Evolutionary conservation across 768 basidiomycete genomes (phyloP).

Genomic region (Coprinopsis marcescibilis): DNA sequence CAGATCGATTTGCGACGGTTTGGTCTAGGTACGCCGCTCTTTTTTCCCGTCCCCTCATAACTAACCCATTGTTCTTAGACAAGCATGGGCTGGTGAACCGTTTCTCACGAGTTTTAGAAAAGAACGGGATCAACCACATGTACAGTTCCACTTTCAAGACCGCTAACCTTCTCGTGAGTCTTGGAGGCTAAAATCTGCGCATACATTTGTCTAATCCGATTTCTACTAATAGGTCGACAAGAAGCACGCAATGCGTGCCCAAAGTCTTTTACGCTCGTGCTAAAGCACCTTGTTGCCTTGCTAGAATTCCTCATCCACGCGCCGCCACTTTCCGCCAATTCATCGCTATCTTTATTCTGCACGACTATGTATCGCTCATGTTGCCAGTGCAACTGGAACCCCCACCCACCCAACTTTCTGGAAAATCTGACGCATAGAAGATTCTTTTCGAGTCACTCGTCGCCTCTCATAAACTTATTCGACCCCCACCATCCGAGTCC

Average conservation of each 20-base stretch:
- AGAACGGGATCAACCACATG: constrained; percentile 76
- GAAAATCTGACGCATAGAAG: too few relatives aligned
- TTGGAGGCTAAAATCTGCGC: background rate
- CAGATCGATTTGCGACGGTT: constrained; percentile 72
- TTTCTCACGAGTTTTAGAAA: constrained; percentile 67
- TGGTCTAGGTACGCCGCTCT: constrained; percentile 50
- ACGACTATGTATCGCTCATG: too few relatives aligned
- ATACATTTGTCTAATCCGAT: constrained; percentile 2
- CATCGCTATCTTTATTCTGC: background rate
- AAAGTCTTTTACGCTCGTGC: constrained; percentile 52
- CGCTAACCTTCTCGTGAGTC: constrained; percentile 65
- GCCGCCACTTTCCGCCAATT: too few relatives aligned
- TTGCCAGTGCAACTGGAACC: too few relatives aligned
- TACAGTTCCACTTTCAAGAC: constrained; percentile 82
- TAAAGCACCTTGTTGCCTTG: constrained; percentile 22
- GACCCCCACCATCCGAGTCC: too few relatives aligned
- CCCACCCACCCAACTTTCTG: too few relatives aligned
- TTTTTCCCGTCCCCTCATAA: background rate
- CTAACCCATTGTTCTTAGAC: constrained; percentile 32
- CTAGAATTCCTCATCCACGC: too few relatives aligned
- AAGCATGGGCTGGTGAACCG: constrained; percentile 75
- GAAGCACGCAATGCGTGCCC: constrained; percentile 50
- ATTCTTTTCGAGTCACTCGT: too few relatives aligned
- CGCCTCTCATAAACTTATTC: too few relatives aligned
- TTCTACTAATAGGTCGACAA: constrained; percentile 42